Base-by-base conservation (phyloP, 75 land plant species). In the Selaginella moellendorffii region DNA sequence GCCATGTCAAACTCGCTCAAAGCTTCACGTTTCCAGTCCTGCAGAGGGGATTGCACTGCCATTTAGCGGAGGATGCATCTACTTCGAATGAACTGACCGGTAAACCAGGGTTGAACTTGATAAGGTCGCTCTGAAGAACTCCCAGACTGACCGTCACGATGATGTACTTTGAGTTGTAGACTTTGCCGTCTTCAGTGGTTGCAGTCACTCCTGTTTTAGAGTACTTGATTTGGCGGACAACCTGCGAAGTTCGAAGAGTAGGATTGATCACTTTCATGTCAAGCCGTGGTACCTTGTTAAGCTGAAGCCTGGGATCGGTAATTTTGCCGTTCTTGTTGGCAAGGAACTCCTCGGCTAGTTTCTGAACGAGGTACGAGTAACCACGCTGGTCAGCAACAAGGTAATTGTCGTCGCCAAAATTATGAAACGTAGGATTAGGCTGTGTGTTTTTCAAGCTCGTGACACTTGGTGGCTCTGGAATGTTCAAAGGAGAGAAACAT, bases 41-140 rank as follows among this genome's bases (percentile, higher is more conserved):
- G n/a, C n/a, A n/a, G n/a, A n/a, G n/a, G n/a, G n/a, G n/a, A n/a
- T n/a, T n/a, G n/a, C n/a, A n/a, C n/a, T n/a, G n/a, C n/a, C n/a
- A n/a, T n/a, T n/a, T n/a, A n/a, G n/a, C n/a, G n/a, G n/a, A n/a
- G n/a, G n/a, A n/a, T n/a, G n/a, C n/a, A n/a, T n/a, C n/a, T n/a
- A n/a, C n/a, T n/a, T n/a, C n/a, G n/a, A n/a, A n/a, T n/a, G n/a
- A n/a, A 71, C 85, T 54, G 76, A 88, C 88, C 24, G 93, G 93
- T 52, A 88, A 80, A 14, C 80, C 74, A 0, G 93, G 93, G 0
- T 22, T 46, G 54, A 81, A 88, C 26, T 65, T 62, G 30, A 88
- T 88, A 29, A 84, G 88, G 88, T 88, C 27, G 85, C 62, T 65
- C 93, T n/a, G n/a, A n/a, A n/a, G n/a, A n/a, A n/a, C n/a, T n/a